A percentile compares a stretch with the other conserved stretches of the same genome.
These are phyloP conservation scores for Pestalotiopsis sp. DNA, from an alignment of 2,329 filamentous ascomycete genomes.

Conservation along the genomic window DNA sequence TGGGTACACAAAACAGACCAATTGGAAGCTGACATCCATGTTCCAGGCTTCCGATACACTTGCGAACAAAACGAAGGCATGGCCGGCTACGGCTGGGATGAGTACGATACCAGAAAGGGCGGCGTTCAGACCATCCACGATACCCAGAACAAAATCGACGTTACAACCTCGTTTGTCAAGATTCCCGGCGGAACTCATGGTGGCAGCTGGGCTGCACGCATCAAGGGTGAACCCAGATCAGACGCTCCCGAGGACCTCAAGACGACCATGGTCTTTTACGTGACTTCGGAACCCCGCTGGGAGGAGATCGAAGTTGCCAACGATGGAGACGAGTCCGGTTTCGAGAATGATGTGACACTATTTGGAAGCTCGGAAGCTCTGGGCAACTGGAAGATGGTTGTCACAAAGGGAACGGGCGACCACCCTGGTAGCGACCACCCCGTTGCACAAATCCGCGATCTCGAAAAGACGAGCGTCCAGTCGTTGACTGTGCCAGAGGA, in stretches of 20 bases:
- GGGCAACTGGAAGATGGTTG: slow-evolving; percentile 77
- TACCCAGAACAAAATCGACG: slow-evolving; percentile 81
- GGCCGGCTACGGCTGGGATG: slow-evolving; percentile 96
- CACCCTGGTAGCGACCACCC: slow-evolving; percentile 68
- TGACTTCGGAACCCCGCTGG: slow-evolving; percentile 76
- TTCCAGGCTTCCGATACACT: slow-evolving; percentile 81
- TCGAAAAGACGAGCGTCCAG: slow-evolving; percentile 76
- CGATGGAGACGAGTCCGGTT: slow-evolving; percentile 50
- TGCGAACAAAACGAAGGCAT: slow-evolving; percentile 96
- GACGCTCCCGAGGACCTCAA: slow-evolving; percentile 70
- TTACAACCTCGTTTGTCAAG: slow-evolving; percentile 94
- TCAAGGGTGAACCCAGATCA: slow-evolving; percentile 78
- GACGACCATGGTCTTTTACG: slow-evolving; percentile 81
- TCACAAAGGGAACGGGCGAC: slow-evolving; percentile 71
- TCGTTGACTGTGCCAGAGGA: slow-evolving; percentile 70
- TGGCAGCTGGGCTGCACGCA: slow-evolving; percentile 88
- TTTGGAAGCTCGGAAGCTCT: slow-evolving; percentile 72
- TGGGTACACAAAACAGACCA: neutral
- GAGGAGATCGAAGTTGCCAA: slow-evolving; percentile 62
- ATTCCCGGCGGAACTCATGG: slow-evolving; percentile 83
- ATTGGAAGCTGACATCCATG: slow-evolving; percentile 14
- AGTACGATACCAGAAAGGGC: slow-evolving; percentile 87
- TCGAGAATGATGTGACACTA: slow-evolving; percentile 66
- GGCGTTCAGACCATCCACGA: slow-evolving; percentile 92
- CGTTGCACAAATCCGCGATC: slow-evolving; percentile 68